A percentile compares a stretch with the other conserved stretches of the same genome.
Conservation (phyloP, 2,329 filamentous ascomycete species). For the Dothideomycetidae sp. region DNA sequence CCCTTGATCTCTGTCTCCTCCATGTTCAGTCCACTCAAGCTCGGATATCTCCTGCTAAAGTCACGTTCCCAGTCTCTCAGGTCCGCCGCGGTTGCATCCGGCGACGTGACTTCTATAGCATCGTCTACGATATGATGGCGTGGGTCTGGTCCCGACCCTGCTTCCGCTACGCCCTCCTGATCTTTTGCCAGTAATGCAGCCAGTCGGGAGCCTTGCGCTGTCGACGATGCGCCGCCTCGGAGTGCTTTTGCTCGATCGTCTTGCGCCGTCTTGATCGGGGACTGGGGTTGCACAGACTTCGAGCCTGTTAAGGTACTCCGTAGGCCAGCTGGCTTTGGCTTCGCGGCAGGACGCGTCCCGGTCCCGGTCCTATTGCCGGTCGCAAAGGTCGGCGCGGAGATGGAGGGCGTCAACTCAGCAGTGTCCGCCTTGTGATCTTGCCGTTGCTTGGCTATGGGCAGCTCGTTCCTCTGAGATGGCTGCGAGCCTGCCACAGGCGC, state of each 20-base stretch:
- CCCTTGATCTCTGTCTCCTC: conserved; percentile 41
- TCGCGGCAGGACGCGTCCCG: conserved; percentile 8
- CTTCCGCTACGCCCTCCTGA: conserved; percentile 22
- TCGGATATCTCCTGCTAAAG: conserved; percentile 79
- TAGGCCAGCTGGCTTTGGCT: conserved; percentile 10
- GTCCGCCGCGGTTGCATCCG: conserved; percentile 1
- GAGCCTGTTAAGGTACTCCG: conserved; percentile 2
- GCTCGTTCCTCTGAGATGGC: background rate
- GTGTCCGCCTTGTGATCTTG: background rate
- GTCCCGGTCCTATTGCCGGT: no score
- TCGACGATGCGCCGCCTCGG: conserved; percentile 24
- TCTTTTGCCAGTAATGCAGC: conserved; percentile 25
- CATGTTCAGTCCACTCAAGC: conserved; percentile 72
- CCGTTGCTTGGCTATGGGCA: background rate
- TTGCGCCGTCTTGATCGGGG: conserved; percentile 5
- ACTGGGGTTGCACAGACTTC: conserved; percentile 1
- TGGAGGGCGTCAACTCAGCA: no score
- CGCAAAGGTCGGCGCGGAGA: no score
- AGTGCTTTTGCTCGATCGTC: conserved; percentile 13
- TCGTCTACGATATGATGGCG: conserved; percentile 7
- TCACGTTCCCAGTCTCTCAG: conserved; percentile 44
- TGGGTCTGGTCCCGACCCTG: conserved; percentile 14
- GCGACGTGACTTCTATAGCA: conserved; percentile 31
- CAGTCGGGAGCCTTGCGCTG: conserved; percentile 13
- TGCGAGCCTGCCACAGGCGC: background rate